These are phyloP conservation scores for Bryoglossum gracile DNA, from an alignment of 495 filamentous ascomycete species.

Conservation along the genomic window DNA sequence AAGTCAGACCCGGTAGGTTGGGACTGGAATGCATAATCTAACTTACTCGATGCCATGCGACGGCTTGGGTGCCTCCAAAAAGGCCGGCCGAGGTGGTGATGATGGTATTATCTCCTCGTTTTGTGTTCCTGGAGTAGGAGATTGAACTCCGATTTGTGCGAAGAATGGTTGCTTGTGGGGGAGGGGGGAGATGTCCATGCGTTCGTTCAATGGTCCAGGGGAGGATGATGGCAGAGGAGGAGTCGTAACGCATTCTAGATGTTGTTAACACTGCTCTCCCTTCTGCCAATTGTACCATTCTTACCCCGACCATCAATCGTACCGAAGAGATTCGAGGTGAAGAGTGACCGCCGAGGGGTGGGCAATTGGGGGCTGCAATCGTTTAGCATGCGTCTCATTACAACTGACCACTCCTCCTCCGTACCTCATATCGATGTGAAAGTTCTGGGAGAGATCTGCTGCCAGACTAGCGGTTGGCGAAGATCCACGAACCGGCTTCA, in stretches of 20 bases:
- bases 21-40: conserved; percentile 18
- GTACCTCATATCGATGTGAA: conserved; percentile 80
- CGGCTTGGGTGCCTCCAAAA: conserved; percentile 44
- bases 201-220: conserved; percentile 62
- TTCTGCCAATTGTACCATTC: conserved; percentile 25
- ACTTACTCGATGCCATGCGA: conserved; percentile 41
- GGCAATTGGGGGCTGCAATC: conserved; percentile 71
- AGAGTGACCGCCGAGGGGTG: conserved; percentile 88
- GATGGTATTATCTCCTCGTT: conserved; percentile 35
- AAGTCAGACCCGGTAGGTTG: conserved; percentile 3
- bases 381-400: conserved; percentile 7
- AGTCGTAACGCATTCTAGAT: conserved; percentile 65
- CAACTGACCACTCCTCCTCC: conserved; percentile 22
- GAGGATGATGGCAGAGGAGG: conserved; percentile 81
- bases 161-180: conserved; percentile 77
- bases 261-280: conserved; percentile 22
- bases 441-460: conserved; percentile 92
- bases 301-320: conserved; percentile 65
- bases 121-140: conserved; percentile 50
- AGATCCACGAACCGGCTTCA: conserved; percentile 69
- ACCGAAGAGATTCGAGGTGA: conserved; percentile 70
- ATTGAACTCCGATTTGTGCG: conserved; percentile 54
- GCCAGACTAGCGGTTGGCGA: conserved; percentile 87
- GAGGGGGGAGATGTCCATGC: conserved; percentile 91
- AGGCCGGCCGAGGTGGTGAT: conserved; percentile 43